These are phyloP conservation scores for Yarrowia divulgata DNA, from an alignment of 805 yeast genomes.

Conservation along the genomic window DNA sequence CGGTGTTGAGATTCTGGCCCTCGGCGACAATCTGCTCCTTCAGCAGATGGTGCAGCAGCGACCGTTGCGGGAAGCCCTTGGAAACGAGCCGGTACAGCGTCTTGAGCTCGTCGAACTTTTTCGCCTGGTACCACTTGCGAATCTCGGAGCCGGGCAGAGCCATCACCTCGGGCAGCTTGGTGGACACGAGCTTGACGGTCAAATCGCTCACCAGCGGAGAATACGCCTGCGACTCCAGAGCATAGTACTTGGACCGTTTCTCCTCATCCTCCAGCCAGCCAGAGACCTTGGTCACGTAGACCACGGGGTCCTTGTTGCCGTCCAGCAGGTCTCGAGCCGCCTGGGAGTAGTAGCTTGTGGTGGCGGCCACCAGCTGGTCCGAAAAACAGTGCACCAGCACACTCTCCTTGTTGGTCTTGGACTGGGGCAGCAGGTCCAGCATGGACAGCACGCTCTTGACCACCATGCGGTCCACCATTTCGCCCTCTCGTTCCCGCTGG, in stretches of 20 bases:
- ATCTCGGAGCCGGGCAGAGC: conserved; percentile 63
- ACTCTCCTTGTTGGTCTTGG: conserved; percentile 55
- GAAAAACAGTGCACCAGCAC: conserved; percentile 72
- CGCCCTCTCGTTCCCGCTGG: conserved; percentile 62
- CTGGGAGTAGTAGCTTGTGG: conserved; percentile 62
- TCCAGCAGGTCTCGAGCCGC: conserved; percentile 57
- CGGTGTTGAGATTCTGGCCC: conserved; percentile 54
- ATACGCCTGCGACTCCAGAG: conserved; percentile 61
- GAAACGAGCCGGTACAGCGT: conserved; percentile 59
- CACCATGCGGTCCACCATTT: conserved; percentile 62
- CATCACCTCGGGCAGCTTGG: conserved; percentile 64
- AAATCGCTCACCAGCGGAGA: conserved; percentile 64
- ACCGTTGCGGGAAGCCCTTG: conserved; percentile 62
- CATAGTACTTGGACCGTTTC: conserved; percentile 58
- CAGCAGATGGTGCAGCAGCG: conserved; percentile 58
- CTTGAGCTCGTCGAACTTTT: conserved; percentile 55
- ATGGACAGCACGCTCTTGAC: conserved; percentile 70
- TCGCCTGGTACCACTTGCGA: conserved; percentile 61
- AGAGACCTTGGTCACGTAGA: conserved; percentile 60
- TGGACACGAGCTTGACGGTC: conserved; percentile 55
- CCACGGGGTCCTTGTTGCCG: conserved; percentile 56
- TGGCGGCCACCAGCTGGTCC: conserved; percentile 62
- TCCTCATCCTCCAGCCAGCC: conserved; percentile 70
- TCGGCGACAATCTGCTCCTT: conserved; percentile 56
- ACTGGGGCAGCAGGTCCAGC: conserved; percentile 64